Evolutionary conservation across 2,329 filamentous ascomycete species (phyloP).

Genomic region (Dactylellina leptospora): DNA sequence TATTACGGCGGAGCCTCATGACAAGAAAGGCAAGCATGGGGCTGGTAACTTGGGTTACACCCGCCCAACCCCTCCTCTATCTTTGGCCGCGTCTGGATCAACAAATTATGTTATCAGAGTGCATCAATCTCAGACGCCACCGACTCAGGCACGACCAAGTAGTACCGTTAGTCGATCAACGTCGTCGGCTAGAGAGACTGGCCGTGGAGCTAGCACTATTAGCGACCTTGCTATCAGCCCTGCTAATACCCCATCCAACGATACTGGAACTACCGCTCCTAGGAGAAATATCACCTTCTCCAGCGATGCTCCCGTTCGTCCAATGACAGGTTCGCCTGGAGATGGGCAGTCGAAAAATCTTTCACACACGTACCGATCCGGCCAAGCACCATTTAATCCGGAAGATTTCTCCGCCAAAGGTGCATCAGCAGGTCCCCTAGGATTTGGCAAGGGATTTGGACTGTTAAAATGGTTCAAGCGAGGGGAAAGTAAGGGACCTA

Average conservation of each 20-base stretch:
- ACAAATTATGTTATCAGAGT: conserved; percentile 49
- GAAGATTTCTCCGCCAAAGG: conserved; percentile 36
- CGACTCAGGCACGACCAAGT: conserved; percentile 31
- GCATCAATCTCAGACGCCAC: conserved; percentile 33
- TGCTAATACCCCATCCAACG: conserved; percentile 45
- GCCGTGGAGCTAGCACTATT: conserved; percentile 43
- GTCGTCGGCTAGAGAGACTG: conserved; percentile 45
- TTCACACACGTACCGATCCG: conserved; percentile 39
- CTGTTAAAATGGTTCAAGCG: conserved; percentile 34
- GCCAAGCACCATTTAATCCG: conserved; percentile 45
- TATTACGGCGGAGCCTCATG: background rate
- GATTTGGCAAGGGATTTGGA: conserved; percentile 17
- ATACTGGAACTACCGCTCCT: conserved; percentile 24
- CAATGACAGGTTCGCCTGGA: conserved; percentile 10
- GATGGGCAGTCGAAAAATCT: conserved; percentile 29
- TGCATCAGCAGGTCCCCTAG: conserved; percentile 11
- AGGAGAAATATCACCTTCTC: conserved; percentile 41
- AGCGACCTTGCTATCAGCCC: conserved; percentile 50
- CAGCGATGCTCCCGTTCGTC: background rate
- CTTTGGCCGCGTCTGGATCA: conserved; percentile 41
- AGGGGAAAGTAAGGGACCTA: conserved; percentile 9
- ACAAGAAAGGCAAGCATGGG: conserved; percentile 18
- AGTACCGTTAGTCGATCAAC: conserved; percentile 44
- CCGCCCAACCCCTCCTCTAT: conserved; percentile 33
- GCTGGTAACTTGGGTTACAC: conserved; percentile 9